phyloP scores from a whole-genome alignment of 148 eudicot species.

The Rhododendron molle region DNA sequence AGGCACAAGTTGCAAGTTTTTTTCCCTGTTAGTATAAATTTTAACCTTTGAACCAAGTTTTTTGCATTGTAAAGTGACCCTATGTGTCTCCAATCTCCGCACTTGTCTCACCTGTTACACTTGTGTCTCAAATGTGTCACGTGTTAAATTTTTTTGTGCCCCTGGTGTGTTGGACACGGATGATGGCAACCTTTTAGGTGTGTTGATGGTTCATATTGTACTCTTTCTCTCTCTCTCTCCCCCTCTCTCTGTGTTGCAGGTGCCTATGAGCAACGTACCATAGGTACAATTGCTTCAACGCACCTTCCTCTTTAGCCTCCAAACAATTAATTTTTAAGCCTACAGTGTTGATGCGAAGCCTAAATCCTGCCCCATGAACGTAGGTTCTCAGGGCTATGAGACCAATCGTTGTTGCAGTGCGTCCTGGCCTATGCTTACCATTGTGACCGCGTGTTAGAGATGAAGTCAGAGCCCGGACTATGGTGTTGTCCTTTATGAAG shows the following conservation, averaged over 20 bases:
- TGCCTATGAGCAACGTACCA: neutral
- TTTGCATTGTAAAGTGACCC: neutral
- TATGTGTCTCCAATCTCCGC: neutral
- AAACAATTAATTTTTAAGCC: neutral
- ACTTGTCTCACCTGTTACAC: neutral
- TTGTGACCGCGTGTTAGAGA: neutral
- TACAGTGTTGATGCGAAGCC: neutral
- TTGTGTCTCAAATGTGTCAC: neutral
- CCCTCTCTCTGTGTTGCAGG: neutral
- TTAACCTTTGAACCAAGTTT: neutral
- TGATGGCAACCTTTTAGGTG: neutral
- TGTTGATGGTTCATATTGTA: neutral
- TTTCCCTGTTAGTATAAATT: too few species aligned
- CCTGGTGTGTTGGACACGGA: neutral
- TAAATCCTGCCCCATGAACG: neutral
- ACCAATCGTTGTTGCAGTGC: neutral
- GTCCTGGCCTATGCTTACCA: neutral
- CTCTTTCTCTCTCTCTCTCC: neutral
- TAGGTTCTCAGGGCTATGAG: neutral
- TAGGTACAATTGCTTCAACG: neutral
- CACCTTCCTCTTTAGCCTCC: neutral
- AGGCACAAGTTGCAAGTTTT: neutral
- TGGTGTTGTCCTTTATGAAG: neutral
- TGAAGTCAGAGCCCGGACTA: neutral
- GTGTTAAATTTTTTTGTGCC: neutral